Base-by-base conservation (phyloP, 331 rosid genomes). In the Quercus tomentella region DNA sequence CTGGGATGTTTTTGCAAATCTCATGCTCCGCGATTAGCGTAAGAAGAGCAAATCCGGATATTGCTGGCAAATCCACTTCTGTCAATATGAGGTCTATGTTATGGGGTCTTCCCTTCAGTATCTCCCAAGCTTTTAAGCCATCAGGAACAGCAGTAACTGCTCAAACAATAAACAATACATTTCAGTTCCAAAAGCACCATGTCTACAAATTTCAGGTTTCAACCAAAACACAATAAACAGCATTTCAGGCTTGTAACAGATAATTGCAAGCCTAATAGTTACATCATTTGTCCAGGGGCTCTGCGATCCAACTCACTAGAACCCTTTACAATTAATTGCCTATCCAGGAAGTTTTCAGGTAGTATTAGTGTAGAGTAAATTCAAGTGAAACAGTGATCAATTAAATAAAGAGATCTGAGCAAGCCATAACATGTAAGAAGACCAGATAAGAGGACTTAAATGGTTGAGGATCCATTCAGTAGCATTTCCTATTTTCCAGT, bases 81-180 rank as follows among this genome's bases (percentile, higher is more conserved):
- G 96, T 89, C 85, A 96, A 84, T 81, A 96, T 90, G 58, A 96
- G 97, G 77, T 96, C 99, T 54, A 96, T 61, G 76, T 74, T 80
- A 56, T 23, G 77, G 0, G 98, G 88, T 73, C 91, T 89, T 83
- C 88, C 92, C 85, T 90, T 96, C 72, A 96, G 90, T 78, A 96
- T 71, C 75, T 96, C 98, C 99, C 99, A 96, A 3, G 99, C 99
- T 83, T 87, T 93, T 84, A 96, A 73, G 78, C 99, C 99, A 82
- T 96, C 99, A 76, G 94, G 26, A 76, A 93, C 99, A 56, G 97
- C 94, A 83, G 90, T 93, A 89, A 96, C 99, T 96, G 93, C 85
- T 73, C 87, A 80, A 81, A 86, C 41, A 83, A 9, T 12, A 72
- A 67, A 56, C 63, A 73, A 26, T 41, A 51, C 78, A 83, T 33